These are phyloP conservation scores for Fraxinus nigra DNA, from an alignment of 305 asterid species.

Conservation along the genomic window DNA sequence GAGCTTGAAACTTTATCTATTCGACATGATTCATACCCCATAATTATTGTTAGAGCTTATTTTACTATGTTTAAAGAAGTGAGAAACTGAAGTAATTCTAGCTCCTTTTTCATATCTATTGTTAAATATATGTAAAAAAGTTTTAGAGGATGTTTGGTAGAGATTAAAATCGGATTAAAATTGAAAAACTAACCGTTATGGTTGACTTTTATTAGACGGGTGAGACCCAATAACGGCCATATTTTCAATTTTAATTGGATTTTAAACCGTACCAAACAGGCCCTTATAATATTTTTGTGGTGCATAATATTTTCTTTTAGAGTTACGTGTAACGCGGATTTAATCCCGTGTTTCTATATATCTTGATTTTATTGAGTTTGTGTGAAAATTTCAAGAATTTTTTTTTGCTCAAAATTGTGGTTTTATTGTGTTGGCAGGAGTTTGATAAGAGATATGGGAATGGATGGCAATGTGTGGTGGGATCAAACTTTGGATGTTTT, in stretches of 20 bases:
- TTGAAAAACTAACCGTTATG: no score
- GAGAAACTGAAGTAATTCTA: no score
- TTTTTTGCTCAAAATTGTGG: neutral
- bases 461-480: slow-evolving; percentile 40
- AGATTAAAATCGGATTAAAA: no score
- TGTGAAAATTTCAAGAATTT: no score
- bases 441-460: slow-evolving; percentile 28
- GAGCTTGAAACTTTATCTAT: neutral
- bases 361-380: neutral
- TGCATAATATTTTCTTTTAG: neutral
- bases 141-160: no score
- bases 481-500: slow-evolving; percentile 32
- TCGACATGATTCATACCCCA: neutral
- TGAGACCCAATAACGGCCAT: no score
- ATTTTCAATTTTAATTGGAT: no score
- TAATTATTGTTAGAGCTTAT: no score
- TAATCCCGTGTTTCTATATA: neutral
- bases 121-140: neutral
- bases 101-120: neutral
- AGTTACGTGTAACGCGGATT: neutral
- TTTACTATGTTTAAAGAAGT: no score
- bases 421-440: slow-evolving; percentile 16
- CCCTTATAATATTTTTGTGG: neutral
- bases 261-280: no score
- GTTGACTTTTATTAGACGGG: no score